Base-by-base conservation (phyloP, 345 rosid species). In the Physaria fendleri region DNA sequence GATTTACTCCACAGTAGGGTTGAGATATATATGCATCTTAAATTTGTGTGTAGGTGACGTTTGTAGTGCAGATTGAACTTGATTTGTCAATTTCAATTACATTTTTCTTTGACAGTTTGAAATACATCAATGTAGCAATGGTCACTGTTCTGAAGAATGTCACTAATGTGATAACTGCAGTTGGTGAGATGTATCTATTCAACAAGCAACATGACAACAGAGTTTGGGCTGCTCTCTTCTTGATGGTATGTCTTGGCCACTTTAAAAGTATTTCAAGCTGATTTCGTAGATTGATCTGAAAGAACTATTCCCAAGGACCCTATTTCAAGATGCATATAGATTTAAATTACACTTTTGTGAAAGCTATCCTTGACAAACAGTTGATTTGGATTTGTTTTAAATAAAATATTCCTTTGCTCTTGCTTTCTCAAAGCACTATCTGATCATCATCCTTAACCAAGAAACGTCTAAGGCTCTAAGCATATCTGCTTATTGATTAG, bases 91-190 rank as follows among this genome's bases (percentile, higher is more conserved):
- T 21, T 49, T 25, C n/a, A 3, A 0, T 9, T 52, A 35, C 34
- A 44, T 40, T 61, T 45, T 73, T 13, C 24, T 37, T 71, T 64
- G 72, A 79, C 97, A 93, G 99, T 56, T 75, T 93, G 79, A 93
- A 79, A 75, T 87, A 89, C 75, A 93, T 93, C 57, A 93, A 87
- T 74, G 96, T 93, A n/a, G 97, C 97, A 68, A 93, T 89, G 99
- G 97, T 93, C 69, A 89, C 97, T 2, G 92, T 87, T 62, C 78
- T 93, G 78, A 93, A 93, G 90, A 93, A 93, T 78, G 95, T 93
- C 41, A 89, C 99, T 50, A 93, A 93, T 63, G 97, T 93, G 57
- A 85, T 93, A 45, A 89, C 99, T 43, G 99, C 97, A 18, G 65
- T 89, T 54, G 99, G 99, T 13, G 99, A 93, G 75, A 93, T 93